These are phyloP conservation scores for Gossypium anomalum DNA, from an alignment of 345 rosid genomes.

Conservation along the genomic window DNA sequence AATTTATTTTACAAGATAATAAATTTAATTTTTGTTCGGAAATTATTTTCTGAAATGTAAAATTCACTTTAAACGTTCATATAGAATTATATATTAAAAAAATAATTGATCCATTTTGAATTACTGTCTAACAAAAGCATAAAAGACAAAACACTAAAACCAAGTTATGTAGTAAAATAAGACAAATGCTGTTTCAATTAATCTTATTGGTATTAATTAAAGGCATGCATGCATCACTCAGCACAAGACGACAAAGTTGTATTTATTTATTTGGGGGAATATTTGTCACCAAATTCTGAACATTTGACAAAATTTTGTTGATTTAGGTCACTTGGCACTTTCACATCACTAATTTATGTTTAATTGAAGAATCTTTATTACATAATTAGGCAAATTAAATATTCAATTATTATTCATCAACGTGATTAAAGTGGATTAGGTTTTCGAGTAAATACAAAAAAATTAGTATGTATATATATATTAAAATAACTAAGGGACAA, in stretches of 20 bases:
- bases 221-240: not conserved
- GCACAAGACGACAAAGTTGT: not conserved
- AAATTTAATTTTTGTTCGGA: too few relatives aligned
- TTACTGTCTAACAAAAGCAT: too few relatives aligned
- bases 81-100: too few relatives aligned
- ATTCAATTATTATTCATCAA: not conserved
- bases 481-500: too few relatives aligned
- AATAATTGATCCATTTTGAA: too few relatives aligned
- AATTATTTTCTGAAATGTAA: too few relatives aligned
- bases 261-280: not conserved
- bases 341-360: not conserved
- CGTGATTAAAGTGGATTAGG: not conserved
- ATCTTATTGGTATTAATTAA: not conserved
- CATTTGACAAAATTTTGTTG: not conserved
- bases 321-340: not conserved
- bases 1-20: too few relatives aligned
- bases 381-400: not conserved
- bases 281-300: not conserved
- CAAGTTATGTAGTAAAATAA: not conserved
- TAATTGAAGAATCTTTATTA: not conserved
- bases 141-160: not conserved
- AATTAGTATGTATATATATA: too few relatives aligned
- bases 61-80: too few relatives aligned
- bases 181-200: not conserved
- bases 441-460: too few relatives aligned